Evolutionary conservation across 306 rosid species (phyloP), one percentile per base, ranked within the genome.

Genomic region (Clitoria ternatea): DNA sequence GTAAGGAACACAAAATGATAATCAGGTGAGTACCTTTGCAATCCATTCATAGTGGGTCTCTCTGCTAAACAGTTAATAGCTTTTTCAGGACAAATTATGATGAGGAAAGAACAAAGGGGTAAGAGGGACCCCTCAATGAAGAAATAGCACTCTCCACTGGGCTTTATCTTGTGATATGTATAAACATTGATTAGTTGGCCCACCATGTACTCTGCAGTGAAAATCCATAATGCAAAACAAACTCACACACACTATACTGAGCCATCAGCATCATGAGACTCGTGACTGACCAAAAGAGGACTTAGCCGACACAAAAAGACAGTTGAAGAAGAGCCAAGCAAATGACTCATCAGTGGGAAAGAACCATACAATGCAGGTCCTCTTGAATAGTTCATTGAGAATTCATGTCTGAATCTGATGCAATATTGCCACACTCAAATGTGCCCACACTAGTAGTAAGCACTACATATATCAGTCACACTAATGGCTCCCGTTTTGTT

Each of bases 391-490:
- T 56, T 40, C 54, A 49, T 56, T 49, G 49, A 57, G 50, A 52
- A 64, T 67, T 80, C 89, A 75, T 72, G 81, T 77, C 81, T 70
- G 4, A 55, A 80, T 77, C 81, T 70, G 4, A 55, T 50, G 49
- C 73, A 69, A 66, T 35, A 64, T n/a, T n/a, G 68, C 68, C 64
- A 78, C 40, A 44, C 68, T 49, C 61, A 48, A 35, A 53, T 44
- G n/a, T 44, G 61, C 50, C 77, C 81, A 79, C 10, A 54, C 68
- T 5, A 61, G 26, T 39, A 17, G n/a, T 30, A 37, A 49, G 7
- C 43, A 30, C 43, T 12, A 7, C 39, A 49, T 5, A 3, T 23
- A 61, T 48, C 8, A 35, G 2, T 27, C 23, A 30, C 23, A 55
- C 22, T 44, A 57, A 19, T 12, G 3, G 2, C 29, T 20, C 32